A percentile compares a stretch with the other conserved stretches of the same genome.
phyloP scores from a whole-genome alignment of 768 basidiomycete genomes.

The Lactarius quietus region DNA sequence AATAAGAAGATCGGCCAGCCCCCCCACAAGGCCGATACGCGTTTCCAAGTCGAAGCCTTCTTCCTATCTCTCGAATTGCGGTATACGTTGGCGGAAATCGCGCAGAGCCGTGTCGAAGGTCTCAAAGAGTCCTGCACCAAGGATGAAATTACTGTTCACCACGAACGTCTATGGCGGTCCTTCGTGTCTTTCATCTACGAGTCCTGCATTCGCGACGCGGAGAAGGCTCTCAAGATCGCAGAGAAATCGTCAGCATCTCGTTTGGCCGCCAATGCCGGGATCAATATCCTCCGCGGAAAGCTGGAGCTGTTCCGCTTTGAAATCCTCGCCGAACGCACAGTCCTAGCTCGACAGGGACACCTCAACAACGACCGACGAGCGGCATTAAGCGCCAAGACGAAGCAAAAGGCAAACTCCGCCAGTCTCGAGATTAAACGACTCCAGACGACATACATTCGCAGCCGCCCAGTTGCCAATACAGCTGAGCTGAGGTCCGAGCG shows the following conservation, averaged over 20 bases:
- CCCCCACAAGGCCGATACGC: constrained; percentile 35
- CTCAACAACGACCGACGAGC: neutral
- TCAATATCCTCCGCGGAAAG: constrained; percentile 29
- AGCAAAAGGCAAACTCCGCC: neutral
- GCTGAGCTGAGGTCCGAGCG: constrained; percentile 26
- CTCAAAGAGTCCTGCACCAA: constrained; percentile 1
- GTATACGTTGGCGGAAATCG: constrained; percentile 33
- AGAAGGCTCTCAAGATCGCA: constrained; percentile 29
- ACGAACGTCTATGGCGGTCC: constrained; percentile 26
- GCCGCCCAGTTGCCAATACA: constrained; percentile 23
- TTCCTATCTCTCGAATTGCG: constrained; percentile 37
- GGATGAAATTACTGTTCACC: constrained; percentile 14
- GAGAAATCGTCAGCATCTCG: constrained; percentile 31
- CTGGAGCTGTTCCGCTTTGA: constrained; percentile 32
- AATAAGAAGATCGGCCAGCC: constrained; percentile 35
- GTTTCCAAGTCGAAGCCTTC: constrained; percentile 36
- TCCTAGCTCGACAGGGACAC: constrained; percentile 1
- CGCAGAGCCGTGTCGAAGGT: constrained; percentile 28
- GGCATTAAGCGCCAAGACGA: neutral
- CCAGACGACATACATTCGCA: constrained; percentile 28
- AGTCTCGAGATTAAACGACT: neutral
- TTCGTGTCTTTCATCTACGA: constrained; percentile 30
- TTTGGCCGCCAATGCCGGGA: constrained; percentile 27
- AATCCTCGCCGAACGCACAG: constrained; percentile 19
- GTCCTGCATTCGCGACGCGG: constrained; percentile 30